Evolutionary conservation across 129 eudicot species (phyloP), one percentile per base, ranked within the genome.

Genomic region (Flaveria bidentis): DNA sequence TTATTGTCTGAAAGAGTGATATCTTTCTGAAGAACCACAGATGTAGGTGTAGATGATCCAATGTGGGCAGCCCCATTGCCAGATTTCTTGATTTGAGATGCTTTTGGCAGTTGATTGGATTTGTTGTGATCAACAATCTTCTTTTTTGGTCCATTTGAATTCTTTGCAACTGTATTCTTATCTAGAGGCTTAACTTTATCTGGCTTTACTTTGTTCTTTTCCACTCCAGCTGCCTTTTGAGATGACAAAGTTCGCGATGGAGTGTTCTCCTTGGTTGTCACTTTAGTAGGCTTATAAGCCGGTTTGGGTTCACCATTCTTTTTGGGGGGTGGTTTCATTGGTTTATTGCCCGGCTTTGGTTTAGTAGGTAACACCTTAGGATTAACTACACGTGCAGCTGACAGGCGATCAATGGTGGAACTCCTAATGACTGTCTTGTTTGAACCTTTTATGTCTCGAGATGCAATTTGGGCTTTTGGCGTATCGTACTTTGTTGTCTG

Each of bases 391-490:
- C 87, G 85, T 64, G 91, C 86, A 84, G 93, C 83, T 64, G 97
- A 80, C 73, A 92, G 83, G 16, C 89, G 96, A 17, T 89, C 82
- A 0, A 90, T 86, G 49, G 98, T 88, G 83, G 96, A 92, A 67
- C 80, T 86, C 77, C 80, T 77, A 39, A 85, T 74, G 75, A 83
- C 82, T 4, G 88, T 77, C 76, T 85, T 88, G 9, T 72, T 78
- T 53, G 69, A 30, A 15, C 73, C 89, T 60, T 84, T 79, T 18
- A 74, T 42, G 39, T 75, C 86, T 55, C 72, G 72, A 18, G 83
- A 67, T 56, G 81, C 33, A 50, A 76, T 44, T 47, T n/a, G 82
- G 25, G 50, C 78, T 76, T 65, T 79, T 13, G 78, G 57, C 60
- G 9, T 61, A 61, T 12, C 17, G 42, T 61, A 12, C 2, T 25